These are phyloP conservation scores for Phytophthora sp. DNA, from an alignment of 352 stramenopile species.

Conservation along the genomic window DNA sequence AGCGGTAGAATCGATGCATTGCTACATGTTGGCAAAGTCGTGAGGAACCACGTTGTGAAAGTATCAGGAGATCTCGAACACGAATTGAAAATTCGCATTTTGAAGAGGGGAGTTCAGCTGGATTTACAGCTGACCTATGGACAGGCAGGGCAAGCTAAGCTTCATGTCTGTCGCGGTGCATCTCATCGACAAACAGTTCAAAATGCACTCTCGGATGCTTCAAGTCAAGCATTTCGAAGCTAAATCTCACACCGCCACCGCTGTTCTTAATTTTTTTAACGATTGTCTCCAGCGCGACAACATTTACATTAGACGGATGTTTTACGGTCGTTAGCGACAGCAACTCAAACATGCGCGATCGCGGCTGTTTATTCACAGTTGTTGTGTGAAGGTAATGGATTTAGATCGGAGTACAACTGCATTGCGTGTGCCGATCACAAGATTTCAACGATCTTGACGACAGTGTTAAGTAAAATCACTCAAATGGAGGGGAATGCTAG, in stretches of 20 bases:
- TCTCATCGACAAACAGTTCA: not conserved
- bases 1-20: too few species aligned
- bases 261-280: not conserved
- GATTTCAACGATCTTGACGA: not conserved
- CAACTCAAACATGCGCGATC: not conserved
- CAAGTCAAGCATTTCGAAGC: not conserved
- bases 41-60: too few species aligned
- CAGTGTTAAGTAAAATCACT: not conserved
- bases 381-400: not conserved
- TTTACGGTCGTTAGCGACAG: not conserved
- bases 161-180: too few species aligned
- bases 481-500: not conserved
- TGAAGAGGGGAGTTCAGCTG: too few species aligned
- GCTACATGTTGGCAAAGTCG: too few species aligned
- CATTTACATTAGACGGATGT: not conserved
- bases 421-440: not conserved
- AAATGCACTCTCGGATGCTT: not conserved
- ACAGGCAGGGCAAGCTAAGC: too few species aligned
- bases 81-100: too few species aligned
- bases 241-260: not conserved
- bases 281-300: not conserved
- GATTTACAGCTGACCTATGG: too few species aligned
- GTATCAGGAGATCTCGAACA: too few species aligned
- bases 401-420: not conserved
- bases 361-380: not conserved